phyloP scores from a whole-genome alignment of 2,329 filamentous ascomycete species.

The Talaromyces sp. region DNA sequence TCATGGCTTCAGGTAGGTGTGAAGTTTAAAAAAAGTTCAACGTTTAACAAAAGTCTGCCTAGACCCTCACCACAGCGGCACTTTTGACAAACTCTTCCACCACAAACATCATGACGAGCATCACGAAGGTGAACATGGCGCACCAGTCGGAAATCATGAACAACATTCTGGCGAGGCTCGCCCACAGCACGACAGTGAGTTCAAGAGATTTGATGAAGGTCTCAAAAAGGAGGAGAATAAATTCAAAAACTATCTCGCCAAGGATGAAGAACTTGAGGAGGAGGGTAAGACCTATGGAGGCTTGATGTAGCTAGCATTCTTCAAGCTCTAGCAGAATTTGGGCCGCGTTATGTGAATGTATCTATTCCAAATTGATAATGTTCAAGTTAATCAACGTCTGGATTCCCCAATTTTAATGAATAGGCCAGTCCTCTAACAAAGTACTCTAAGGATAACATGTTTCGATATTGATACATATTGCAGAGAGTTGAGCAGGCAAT shows the following conservation, averaged over 20 bases:
- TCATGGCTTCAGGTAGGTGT: conserved; percentile 11
- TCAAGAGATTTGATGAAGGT: neutral
- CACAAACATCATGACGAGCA: conserved; percentile 4
- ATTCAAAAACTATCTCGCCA: neutral
- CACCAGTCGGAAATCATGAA: neutral
- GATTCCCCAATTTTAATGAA: too few relatives aligned
- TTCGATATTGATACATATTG: too few relatives aligned
- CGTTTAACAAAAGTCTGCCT: neutral
- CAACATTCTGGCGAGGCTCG: neutral
- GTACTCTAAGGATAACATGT: too few relatives aligned
- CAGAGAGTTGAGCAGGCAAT: too few relatives aligned
- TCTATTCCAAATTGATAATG: neutral
- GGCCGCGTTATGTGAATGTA: neutral
- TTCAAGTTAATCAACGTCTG: neutral
- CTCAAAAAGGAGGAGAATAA: neutral
- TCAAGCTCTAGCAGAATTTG: neutral
- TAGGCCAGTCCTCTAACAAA: too few relatives aligned
- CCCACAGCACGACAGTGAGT: conserved; percentile 1
- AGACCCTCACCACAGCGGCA: neutral
- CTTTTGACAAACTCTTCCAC: conserved; percentile 9
- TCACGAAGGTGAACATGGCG: neutral
- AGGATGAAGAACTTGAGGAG: conserved; percentile 15
- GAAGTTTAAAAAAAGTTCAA: neutral
- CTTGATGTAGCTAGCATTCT: neutral
- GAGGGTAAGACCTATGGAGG: conserved; percentile 8